Base-by-base conservation (phyloP, 176 grass and related monocot species). In the Metroxylon sagu region DNA sequence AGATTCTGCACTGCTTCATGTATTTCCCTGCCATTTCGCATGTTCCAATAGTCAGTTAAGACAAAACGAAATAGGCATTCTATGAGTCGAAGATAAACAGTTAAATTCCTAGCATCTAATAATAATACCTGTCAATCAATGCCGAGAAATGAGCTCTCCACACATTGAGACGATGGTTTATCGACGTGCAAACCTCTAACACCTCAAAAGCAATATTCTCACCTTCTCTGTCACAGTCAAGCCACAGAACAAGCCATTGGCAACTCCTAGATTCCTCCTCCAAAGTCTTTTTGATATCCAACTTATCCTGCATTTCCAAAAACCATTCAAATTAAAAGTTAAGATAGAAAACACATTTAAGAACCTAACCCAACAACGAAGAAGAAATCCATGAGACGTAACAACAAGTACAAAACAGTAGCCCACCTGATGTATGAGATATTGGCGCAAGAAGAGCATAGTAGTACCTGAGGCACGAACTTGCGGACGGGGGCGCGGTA, bases 191-290 rank as follows among this genome's bases (percentile, higher is more conserved):
- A 56, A 96, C 79, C 18, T 96, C 83, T 50, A 96, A 58, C 54
- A 96, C 92, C 80, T 96, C 92, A 60, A 79, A 90, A 73, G 92
- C 83, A 62, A 96, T 96, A 70, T 96, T 96, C 50, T 96, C 92
- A n/a, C 92, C 92, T 79, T 96, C 92, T 80, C 92, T 87, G 69
- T 96, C 87, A 79, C 92, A 96, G 67, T 96, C 92, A 61, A 96
- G 92, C 92, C 92, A 96, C 64, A 90, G 64, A 60, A 90, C 81
- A 66, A 96, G 83, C 92, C 92, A 96, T 18, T 88, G 77, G 23
- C 92, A 96, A 27, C 52, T 90, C 74, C 87, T 85, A 53, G 87
- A 77, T 75, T 96, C 92, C 67, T 96, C 92, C 65, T 90, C 92
- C 61, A 96, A 75, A 71, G 92, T 96, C 54, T 64, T 81, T 70